Percentiles rank a stretch among this genome's conserved stretches.
Evolutionary conservation across 495 filamentous ascomycete genomes (phyloP).

Genomic region (Podospora pseudoanserina): DNA sequence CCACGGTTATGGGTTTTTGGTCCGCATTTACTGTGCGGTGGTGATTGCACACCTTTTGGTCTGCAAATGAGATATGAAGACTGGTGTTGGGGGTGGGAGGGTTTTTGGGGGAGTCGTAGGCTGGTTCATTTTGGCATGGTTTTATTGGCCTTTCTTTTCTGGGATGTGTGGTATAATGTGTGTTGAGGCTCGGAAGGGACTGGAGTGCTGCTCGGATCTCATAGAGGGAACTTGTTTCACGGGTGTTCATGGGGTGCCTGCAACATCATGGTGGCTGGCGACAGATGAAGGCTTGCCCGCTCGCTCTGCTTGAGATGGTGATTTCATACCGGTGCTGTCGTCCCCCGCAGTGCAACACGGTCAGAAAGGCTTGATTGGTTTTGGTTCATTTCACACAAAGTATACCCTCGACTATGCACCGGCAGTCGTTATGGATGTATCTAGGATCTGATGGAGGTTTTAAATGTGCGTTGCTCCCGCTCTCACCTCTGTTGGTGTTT

Average conservation of each 20-base stretch:
- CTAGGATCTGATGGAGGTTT: neutral
- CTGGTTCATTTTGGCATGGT: conserved; percentile 1
- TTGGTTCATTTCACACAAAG: neutral
- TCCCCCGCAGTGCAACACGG: neutral
- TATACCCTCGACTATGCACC: neutral
- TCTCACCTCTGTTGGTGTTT: neutral
- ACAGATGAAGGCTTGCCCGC: neutral
- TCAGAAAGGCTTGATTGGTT: neutral
- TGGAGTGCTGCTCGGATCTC: conserved; percentile 1
- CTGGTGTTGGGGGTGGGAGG: neutral
- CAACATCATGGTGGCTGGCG: neutral
- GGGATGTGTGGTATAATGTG: conserved; percentile 12
- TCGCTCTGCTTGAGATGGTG: neutral
- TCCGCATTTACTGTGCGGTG: neutral
- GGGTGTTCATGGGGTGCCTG: neutral
- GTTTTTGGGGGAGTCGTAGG: neutral
- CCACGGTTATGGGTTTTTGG: neutral
- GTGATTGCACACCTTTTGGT: neutral
- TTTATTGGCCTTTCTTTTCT: conserved; percentile 6
- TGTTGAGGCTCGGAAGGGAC: conserved; percentile 7
- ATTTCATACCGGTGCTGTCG: neutral
- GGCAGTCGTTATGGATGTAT: neutral
- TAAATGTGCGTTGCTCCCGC: neutral
- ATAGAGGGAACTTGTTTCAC: conserved; percentile 1
- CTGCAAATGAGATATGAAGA: neutral